Evolutionary conservation across 2,329 filamentous ascomycete species (phyloP).

Genomic region (Colletotrichum sp.): DNA sequence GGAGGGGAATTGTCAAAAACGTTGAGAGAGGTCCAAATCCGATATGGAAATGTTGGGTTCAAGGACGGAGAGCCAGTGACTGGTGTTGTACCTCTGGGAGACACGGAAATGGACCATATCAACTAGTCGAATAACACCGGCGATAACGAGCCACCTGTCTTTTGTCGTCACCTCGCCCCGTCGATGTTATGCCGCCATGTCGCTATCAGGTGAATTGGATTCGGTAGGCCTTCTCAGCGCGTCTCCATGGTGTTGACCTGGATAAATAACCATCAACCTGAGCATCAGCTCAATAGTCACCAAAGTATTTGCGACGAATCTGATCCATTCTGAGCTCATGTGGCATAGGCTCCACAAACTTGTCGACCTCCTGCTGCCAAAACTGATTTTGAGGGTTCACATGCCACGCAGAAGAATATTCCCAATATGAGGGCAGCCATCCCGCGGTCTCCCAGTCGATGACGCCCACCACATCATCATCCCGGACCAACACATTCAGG

Average conservation of each 20-base stretch:
- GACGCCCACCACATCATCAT: constrained; percentile 31
- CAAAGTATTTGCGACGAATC: constrained; percentile 23
- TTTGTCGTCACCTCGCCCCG: background rate
- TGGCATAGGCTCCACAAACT: constrained; percentile 18
- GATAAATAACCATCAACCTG: background rate
- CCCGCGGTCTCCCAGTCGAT: constrained; percentile 30
- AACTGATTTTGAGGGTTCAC: constrained; percentile 13
- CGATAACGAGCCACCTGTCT: background rate
- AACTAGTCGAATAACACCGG: background rate
- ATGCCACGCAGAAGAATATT: constrained; percentile 21
- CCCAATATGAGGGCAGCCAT: constrained; percentile 30
- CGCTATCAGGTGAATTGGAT: background rate
- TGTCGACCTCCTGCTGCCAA: constrained; percentile 24
- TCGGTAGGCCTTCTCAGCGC: background rate
- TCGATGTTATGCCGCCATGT: background rate
- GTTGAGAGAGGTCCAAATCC: background rate
- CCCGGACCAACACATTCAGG: constrained; percentile 30
- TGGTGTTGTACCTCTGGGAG: background rate
- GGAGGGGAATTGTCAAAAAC: background rate
- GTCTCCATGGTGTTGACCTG: background rate
- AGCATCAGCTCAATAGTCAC: constrained; percentile 11
- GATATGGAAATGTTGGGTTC: background rate
- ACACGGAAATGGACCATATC: background rate
- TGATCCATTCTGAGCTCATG: constrained; percentile 25
- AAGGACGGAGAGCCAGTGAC: background rate